A percentile compares a stretch with the other conserved stretches of the same genome.
Evolutionary conservation across 2,329 filamentous ascomycete species (phyloP).

Genomic region (Curvularia hawaiiensis): DNA sequence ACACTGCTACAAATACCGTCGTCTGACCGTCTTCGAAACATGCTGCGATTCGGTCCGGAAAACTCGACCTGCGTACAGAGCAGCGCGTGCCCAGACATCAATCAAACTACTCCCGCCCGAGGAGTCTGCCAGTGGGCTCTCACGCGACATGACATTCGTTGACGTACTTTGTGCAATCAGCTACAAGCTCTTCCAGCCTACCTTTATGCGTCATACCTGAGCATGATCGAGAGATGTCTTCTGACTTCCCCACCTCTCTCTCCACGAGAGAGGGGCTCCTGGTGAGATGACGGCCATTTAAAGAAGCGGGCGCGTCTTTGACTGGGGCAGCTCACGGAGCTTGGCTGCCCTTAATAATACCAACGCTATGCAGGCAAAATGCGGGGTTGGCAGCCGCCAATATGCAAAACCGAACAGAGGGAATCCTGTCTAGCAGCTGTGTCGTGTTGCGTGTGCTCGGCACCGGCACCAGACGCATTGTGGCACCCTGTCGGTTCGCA

Average conservation of each 20-base stretch:
- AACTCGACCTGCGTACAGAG: conserved; percentile 10
- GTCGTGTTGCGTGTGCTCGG: conserved; percentile 28
- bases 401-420: conserved; percentile 23
- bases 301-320: conserved; percentile 27
- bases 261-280: conserved; percentile 2
- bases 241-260: background rate
- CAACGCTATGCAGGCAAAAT: conserved; percentile 40
- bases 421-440: conserved; percentile 22
- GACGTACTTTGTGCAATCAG: background rate
- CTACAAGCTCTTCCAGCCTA: background rate
- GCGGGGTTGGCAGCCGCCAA: conserved; percentile 40
- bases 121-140: background rate
- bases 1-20: conserved; percentile 2
- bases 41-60: conserved; percentile 17
- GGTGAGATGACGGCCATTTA: conserved; percentile 3
- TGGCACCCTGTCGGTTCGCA: conserved; percentile 21
- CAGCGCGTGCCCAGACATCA: background rate
- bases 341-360: conserved; percentile 34
- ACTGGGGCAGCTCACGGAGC: conserved; percentile 34
- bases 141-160: background rate
- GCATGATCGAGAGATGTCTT: conserved; percentile 6
- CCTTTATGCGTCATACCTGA: conserved; percentile 2
- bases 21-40: conserved; percentile 14
- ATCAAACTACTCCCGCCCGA: background rate
- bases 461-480: conserved; percentile 24